phyloP scores from a whole-genome alignment of 2,329 filamentous ascomycete species.

The Tolypocladium ovalisporum region DNA sequence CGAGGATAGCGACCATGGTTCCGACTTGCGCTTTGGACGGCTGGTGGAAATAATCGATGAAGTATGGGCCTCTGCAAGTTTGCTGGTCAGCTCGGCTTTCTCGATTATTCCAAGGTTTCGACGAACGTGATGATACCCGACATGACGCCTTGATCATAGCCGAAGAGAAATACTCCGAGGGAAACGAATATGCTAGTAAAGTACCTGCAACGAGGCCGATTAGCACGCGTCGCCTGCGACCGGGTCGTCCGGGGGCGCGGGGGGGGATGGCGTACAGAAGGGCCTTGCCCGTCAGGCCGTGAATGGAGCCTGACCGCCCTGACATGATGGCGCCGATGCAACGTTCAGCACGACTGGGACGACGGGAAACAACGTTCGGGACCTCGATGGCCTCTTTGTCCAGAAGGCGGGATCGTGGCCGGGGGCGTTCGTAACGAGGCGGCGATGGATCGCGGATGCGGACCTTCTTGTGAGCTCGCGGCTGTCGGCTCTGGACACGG shows the following conservation, averaged over 20 bases:
- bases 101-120: neutral
- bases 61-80: constrained; percentile 62
- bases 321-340: constrained; percentile 79
- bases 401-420: constrained; percentile 30
- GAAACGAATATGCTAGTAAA: constrained; percentile 91
- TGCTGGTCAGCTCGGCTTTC: constrained; percentile 10
- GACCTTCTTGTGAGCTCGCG: constrained; percentile 47
- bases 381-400: constrained; percentile 75
- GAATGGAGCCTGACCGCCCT: constrained; percentile 62
- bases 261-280: constrained; percentile 56
- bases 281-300: constrained; percentile 92
- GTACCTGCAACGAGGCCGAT: constrained; percentile 46
- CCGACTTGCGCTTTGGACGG: constrained; percentile 80
- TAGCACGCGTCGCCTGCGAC: constrained; percentile 4
- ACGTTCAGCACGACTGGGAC: constrained; percentile 56
- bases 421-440: constrained; percentile 23
- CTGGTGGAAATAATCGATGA: constrained; percentile 86
- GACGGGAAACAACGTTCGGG: constrained; percentile 54
- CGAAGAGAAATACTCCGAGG: constrained; percentile 77
- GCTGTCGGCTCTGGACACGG: constrained; percentile 33
- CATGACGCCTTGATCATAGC: constrained; percentile 87
- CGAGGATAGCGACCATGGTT: constrained; percentile 95
- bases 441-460: constrained; percentile 49
- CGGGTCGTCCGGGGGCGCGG: neutral
- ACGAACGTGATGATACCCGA: constrained; percentile 56